These are phyloP conservation scores for Apiospora rasikravindrae DNA, from an alignment of 2,329 filamentous ascomycete species.

Conservation along the genomic window DNA sequence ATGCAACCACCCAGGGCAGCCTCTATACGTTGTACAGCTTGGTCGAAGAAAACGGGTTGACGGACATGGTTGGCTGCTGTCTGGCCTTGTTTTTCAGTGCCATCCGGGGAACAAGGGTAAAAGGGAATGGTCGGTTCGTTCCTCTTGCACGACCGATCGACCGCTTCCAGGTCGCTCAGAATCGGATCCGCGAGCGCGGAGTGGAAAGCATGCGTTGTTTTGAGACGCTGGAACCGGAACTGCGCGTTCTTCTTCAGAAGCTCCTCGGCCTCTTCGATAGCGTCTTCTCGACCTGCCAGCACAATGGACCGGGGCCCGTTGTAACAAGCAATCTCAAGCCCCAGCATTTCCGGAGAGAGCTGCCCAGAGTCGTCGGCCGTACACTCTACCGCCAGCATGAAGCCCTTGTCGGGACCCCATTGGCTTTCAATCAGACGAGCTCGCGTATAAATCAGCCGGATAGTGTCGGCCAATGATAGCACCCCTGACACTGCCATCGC, in stretches of 20 bases:
- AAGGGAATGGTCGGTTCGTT: too few relatives aligned
- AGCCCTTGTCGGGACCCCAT: constrained; percentile 42
- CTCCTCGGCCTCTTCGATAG: constrained; percentile 19
- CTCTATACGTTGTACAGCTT: constrained; percentile 34
- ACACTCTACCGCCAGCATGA: constrained; percentile 40
- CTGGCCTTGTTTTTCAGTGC: neutral
- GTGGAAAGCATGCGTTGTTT: constrained; percentile 34
- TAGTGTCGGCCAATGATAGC: constrained; percentile 37
- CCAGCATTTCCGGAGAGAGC: neutral
- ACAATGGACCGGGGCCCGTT: constrained; percentile 25
- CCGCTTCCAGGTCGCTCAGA: constrained; percentile 11
- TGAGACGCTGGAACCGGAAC: constrained; percentile 24
- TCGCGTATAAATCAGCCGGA: constrained; percentile 38
- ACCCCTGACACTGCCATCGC: constrained; percentile 41
- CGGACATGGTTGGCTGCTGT: too few relatives aligned
- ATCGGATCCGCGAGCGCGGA: constrained; percentile 29
- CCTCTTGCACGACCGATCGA: neutral
- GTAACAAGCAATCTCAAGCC: constrained; percentile 23
- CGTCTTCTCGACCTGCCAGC: neutral
- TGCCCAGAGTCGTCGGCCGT: constrained; percentile 10
- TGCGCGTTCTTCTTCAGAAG: constrained; percentile 1
- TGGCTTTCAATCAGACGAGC: constrained; percentile 38
- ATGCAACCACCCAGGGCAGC: constrained; percentile 27
- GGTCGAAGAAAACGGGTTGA: constrained; percentile 35
- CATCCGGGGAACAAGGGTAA: too few relatives aligned